Evolutionary conservation across 352 stramenopile genomes (phyloP).

Genomic region (Saprolegnia diclina): DNA sequence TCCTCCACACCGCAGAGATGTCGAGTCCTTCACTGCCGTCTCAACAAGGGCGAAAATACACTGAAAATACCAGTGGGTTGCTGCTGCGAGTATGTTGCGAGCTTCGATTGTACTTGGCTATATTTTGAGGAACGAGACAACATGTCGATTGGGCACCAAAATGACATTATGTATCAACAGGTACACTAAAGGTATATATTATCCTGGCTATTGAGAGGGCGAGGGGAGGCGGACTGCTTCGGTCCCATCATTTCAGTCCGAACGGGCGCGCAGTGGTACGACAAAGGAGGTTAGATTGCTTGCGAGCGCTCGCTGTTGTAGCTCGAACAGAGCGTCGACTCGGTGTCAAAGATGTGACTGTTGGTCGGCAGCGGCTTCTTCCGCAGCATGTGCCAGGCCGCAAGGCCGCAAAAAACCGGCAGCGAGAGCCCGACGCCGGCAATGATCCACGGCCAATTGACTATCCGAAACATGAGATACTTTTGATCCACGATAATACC

Average conservation of each 20-base stretch:
- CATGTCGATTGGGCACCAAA: too few species aligned
- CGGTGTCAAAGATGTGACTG: neutral
- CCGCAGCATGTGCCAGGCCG: neutral
- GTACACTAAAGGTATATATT: too few species aligned
- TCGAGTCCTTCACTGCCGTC: too few species aligned
- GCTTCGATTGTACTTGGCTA: too few species aligned
- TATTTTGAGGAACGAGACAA: too few species aligned
- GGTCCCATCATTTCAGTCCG: neutral
- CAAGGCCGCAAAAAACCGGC: neutral
- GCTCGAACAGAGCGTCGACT: neutral
- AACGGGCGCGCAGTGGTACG: neutral
- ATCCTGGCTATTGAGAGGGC: too few species aligned
- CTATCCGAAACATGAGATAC: neutral
- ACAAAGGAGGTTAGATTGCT: neutral
- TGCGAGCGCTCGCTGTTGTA: neutral
- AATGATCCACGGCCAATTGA: neutral
- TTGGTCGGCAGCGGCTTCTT: neutral
- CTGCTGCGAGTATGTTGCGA: too few species aligned
- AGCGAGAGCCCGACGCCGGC: neutral
- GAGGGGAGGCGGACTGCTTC: neutral
- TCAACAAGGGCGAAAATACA: too few species aligned
- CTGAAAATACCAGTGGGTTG: too few species aligned
- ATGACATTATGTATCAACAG: too few species aligned
- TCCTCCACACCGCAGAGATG: too few species aligned
- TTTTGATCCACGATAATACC: neutral